Evolutionary conservation across 192 early-diverging fungal genomes (phyloP), one percentile per base, ranked within the genome.

Genomic region (Pilaira anomala): DNA sequence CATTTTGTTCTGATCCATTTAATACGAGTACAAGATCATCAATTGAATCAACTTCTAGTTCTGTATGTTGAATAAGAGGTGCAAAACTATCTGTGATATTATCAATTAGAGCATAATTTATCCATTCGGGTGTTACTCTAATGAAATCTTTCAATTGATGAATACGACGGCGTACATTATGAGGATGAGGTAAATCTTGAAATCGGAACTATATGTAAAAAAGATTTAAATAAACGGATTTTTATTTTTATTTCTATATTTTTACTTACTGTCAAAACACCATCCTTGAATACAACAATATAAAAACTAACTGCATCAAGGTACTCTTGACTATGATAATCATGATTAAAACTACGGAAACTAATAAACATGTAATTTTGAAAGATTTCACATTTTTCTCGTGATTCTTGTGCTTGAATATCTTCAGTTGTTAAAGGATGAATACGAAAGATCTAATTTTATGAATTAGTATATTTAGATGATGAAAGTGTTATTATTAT

Each of bases 371-470:
- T 92, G 76, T 99, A 99, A 65, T 92, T 81, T 13, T 76, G 71
- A 63, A 91, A 95, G 1, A 88, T 75, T 74, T 99, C 96, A 54
- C 92, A 92, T 68, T 97, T 98, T 80, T 99, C 97, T 11, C 96
- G 84, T 9, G 88, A 82, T 60, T 94, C 91, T 49, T 92, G 85
- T 8, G 87, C 88, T 59, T 83, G 77, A 49, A 99, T 95, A 70
- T 99, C 97, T 78, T 99, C 93, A 19, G 81, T 66, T 4, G 91
- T 91, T 29, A 92, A 75, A 9, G 91, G 90, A 76, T 94, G 91
- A 42, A 92, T 75, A 14, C 76, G 78, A 71, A 94, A 87, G 16
- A 86, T 68, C 63, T 87, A 67, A 33, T 9, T 6, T 3, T 36
- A 6, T 36, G 11, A 9, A 36, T 1, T 36, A 4, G 6, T 36